phyloP scores from a whole-genome alignment of 2,329 filamentous ascomycete genomes.

The Cryphonectria carpinicola region DNA sequence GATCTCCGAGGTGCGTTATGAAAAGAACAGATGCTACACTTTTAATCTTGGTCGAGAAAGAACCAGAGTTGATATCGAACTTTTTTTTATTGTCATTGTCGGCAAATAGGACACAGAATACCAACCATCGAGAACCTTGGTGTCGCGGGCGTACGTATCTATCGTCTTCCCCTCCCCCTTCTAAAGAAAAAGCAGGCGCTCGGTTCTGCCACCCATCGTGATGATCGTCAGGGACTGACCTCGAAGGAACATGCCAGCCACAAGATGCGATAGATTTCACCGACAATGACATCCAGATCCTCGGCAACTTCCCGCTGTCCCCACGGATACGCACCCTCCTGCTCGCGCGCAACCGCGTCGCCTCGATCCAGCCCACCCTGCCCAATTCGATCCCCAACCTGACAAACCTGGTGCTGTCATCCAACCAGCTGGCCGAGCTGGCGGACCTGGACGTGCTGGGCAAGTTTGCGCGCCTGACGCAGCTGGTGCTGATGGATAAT shows the following conservation, averaged over 20 bases:
- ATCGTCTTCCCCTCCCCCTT: conserved; percentile 25
- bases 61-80: conserved; percentile 81
- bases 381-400: conserved; percentile 80
- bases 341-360: conserved; percentile 85
- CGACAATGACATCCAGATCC: conserved; percentile 91
- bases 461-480: conserved; percentile 70
- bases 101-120: conserved; percentile 90
- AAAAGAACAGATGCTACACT: conserved; percentile 98
- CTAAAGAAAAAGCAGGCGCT: not conserved
- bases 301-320: conserved; percentile 91
- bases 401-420: conserved; percentile 77
- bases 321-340: conserved; percentile 87
- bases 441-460: conserved; percentile 84
- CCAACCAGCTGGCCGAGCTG: conserved; percentile 82
- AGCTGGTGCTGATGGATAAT: conserved; percentile 83
- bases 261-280: conserved; percentile 98
- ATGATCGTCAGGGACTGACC: conserved; percentile 19
- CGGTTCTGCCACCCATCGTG: not conserved
- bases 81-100: conserved; percentile 45
- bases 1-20: conserved; percentile 94
- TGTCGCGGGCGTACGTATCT: conserved; percentile 77
- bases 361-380: conserved; percentile 77
- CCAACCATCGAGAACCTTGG: conserved; percentile 97
- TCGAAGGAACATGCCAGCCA: conserved; percentile 57
- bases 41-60: conserved; percentile 48